Evolutionary conservation across 2,329 filamentous ascomycete genomes (phyloP).

Genomic region (Mycosphaerelloides madeirae): DNA sequence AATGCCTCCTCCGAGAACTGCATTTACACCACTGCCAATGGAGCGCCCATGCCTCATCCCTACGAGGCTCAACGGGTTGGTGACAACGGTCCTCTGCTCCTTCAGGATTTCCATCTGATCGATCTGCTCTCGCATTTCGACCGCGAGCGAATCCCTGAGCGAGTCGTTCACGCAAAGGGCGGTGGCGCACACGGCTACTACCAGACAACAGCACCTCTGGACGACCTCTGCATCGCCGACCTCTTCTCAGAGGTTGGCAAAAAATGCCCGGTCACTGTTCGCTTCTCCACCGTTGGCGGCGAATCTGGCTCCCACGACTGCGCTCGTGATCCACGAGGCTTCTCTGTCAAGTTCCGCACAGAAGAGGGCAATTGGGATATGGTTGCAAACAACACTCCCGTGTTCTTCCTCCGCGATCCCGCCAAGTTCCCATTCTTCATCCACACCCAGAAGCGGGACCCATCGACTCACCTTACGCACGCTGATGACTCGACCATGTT

Average conservation of each 20-base stretch:
- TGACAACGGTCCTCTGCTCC: conserved; percentile 54
- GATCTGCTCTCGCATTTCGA: conserved; percentile 50
- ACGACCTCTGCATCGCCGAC: conserved; percentile 44
- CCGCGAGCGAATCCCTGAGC: conserved; percentile 48
- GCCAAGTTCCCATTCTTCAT: conserved; percentile 70
- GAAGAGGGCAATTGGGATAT: conserved; percentile 70
- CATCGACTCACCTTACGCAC: conserved; percentile 63
- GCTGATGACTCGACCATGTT: conserved; percentile 62
- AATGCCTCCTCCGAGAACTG: conserved; percentile 41
- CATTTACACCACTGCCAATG: conserved; percentile 55
- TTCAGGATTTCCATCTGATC: conserved; percentile 50
- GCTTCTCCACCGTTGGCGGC: conserved; percentile 73
- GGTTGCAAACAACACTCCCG: conserved; percentile 68
- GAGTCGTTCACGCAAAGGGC: conserved; percentile 49
- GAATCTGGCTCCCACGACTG: conserved; percentile 68
- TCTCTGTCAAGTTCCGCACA: conserved; percentile 68
- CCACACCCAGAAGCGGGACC: conserved; percentile 70
- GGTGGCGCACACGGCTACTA: conserved; percentile 47
- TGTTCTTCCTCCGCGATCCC: conserved; percentile 71
- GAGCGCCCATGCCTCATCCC: conserved; percentile 53
- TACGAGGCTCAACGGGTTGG: conserved; percentile 55
- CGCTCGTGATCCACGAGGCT: conserved; percentile 67
- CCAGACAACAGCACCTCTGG: conserved; percentile 43
- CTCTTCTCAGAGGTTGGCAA: conserved; percentile 57
- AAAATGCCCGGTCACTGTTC: conserved; percentile 60